These are phyloP conservation scores for Prunus mume DNA, from an alignment of 306 rosid species.

Conservation along the genomic window DNA sequence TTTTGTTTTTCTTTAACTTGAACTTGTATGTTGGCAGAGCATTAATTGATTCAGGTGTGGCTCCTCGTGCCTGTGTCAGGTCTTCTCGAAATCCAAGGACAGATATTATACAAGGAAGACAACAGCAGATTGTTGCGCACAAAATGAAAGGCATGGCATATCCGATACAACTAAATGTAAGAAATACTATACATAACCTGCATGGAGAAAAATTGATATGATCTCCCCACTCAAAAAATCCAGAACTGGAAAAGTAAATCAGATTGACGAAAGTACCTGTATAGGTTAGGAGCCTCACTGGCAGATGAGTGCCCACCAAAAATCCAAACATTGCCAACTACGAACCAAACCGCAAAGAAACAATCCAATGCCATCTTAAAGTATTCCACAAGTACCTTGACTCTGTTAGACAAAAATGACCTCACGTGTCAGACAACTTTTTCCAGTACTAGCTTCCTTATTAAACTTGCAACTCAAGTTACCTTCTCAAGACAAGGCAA, in stretches of 20 bases:
- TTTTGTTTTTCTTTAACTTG: slow-evolving; percentile 72
- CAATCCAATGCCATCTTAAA: slow-evolving; percentile 92
- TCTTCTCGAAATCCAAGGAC: slow-evolving; percentile 95
- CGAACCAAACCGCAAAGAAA: slow-evolving; percentile 97
- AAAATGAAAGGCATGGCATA: slow-evolving; percentile 99
- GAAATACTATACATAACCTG: slow-evolving; percentile 96
- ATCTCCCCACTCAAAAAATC: slow-evolving; percentile 9
- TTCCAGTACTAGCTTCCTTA: neutral
- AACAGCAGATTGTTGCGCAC: slow-evolving; percentile 96
- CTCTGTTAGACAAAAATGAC: slow-evolving; percentile 42
- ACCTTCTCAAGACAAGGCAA: slow-evolving; percentile 5
- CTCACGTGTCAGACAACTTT: slow-evolving; percentile 15
- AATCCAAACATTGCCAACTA: slow-evolving; percentile 97
- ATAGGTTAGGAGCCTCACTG: slow-evolving; percentile 79
- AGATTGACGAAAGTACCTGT: slow-evolving; percentile 55
- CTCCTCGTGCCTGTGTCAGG: slow-evolving; percentile 76
- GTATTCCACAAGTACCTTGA: slow-evolving; percentile 77
- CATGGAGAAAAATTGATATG: slow-evolving; percentile 31
- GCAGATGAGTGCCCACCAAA: slow-evolving; percentile 87
- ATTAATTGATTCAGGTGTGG: slow-evolving; percentile 84
- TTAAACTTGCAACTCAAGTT: neutral
- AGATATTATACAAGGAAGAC: slow-evolving; percentile 94
- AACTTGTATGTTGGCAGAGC: slow-evolving; percentile 88
- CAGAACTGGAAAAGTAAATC: neutral
- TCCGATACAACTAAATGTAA: slow-evolving; percentile 90